Evolutionary conservation across 192 early-diverging fungal genomes (phyloP).

Genomic region (Piromyces finnis): DNA sequence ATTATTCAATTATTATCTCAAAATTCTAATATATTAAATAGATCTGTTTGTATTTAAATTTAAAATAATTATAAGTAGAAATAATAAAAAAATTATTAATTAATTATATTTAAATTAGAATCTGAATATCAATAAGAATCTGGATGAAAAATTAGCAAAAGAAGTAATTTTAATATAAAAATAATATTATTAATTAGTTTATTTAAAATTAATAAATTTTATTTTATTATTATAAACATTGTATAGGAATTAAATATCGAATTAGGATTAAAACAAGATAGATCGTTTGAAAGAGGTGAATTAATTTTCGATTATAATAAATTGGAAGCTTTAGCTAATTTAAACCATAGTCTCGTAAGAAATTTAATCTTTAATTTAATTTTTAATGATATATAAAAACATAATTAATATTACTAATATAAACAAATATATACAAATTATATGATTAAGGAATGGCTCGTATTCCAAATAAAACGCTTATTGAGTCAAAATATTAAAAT

Average conservation of each 20-base stretch:
- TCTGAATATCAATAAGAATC: neutral
- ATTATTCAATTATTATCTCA: neutral
- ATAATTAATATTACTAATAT: neutral
- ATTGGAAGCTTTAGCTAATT: slow-evolving; percentile 45
- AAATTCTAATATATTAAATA: neutral
- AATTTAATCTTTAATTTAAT: too few relatives aligned
- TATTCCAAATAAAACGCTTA: neutral
- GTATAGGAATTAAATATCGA: slow-evolving; percentile 55
- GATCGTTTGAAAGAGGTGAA: slow-evolving; percentile 56
- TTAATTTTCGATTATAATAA: slow-evolving; percentile 71
- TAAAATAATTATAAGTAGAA: too few relatives aligned
- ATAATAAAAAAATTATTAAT: too few relatives aligned
- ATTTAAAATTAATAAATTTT: too few relatives aligned
- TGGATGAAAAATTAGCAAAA: neutral
- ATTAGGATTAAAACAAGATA: slow-evolving; percentile 56
- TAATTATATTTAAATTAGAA: too few relatives aligned
- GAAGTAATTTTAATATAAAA: neutral
- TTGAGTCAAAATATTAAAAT: neutral
- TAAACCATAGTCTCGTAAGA: slow-evolving; percentile 69
- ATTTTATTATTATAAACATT: neutral
- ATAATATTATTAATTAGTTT: too few relatives aligned
- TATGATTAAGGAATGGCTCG: neutral
- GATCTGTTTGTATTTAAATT: neutral
- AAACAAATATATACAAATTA: neutral
- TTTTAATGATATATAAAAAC: neutral